These are phyloP conservation scores for Lablab purpureus DNA, from an alignment of 306 rosid species.

Conservation along the genomic window DNA sequence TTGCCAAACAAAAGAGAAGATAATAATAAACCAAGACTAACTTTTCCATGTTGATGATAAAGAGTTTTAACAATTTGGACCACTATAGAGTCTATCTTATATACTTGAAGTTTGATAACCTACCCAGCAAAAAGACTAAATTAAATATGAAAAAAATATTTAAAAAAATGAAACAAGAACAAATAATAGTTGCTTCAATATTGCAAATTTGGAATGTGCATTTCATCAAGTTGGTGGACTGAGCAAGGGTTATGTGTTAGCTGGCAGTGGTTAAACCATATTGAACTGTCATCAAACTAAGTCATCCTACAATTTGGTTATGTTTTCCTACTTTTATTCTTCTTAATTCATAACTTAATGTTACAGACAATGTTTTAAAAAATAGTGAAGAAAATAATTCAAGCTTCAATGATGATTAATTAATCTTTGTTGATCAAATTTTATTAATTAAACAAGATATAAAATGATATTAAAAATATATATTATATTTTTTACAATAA, in stretches of 20 bases:
- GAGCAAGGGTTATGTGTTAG: conserved; percentile 28
- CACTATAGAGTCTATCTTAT: conserved; percentile 19
- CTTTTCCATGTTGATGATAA: conserved; percentile 61
- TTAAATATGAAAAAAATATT: neutral
- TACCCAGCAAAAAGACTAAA: conserved; percentile 47
- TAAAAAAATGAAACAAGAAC: neutral
- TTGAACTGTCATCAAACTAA: conserved; percentile 41
- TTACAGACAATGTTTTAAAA: no score
- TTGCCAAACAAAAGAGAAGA: conserved; percentile 50
- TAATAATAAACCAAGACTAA: conserved; percentile 40
- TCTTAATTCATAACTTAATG: no score
- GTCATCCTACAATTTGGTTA: no score
- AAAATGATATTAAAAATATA: no score
- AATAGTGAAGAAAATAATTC: no score
- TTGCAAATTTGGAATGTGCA: neutral
- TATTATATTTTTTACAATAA: no score
- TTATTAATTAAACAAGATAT: no score
- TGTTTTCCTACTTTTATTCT: no score
- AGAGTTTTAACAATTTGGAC: neutral
- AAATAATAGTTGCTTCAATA: neutral
- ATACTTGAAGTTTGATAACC: conserved; percentile 65
- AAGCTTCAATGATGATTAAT: no score
- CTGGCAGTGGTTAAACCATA: conserved; percentile 65
- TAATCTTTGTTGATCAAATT: no score
- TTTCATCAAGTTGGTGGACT: conserved; percentile 14